Evolutionary conservation across 805 yeast genomes (phyloP).

Genomic region (Candida verbasci): DNA sequence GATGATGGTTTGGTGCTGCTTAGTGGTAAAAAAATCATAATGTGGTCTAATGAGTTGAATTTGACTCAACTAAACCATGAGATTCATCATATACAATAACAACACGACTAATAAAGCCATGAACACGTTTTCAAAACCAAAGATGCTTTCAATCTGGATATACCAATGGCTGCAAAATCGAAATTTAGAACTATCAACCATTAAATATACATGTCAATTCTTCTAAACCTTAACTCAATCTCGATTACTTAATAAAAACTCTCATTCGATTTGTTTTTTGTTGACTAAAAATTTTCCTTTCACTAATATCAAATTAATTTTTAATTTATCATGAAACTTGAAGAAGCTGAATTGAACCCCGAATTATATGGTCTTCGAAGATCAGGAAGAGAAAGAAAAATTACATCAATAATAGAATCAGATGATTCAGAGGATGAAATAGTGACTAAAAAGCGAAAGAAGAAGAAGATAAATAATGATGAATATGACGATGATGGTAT

Average conservation of each 20-base stretch:
- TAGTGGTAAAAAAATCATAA: too few species aligned
- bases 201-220: too few species aligned
- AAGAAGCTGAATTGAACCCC: constrained; percentile 63
- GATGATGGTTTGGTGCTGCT: too few species aligned
- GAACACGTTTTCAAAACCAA: too few species aligned
- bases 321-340: constrained; percentile 16
- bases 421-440: constrained; percentile 29
- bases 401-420: constrained; percentile 28
- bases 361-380: constrained; percentile 82
- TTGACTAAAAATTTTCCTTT: constrained; percentile 2
- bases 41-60: too few species aligned
- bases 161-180: too few species aligned
- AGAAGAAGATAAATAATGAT: constrained; percentile 6
- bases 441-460: constrained; percentile 19
- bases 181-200: too few species aligned
- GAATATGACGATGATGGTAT: constrained; percentile 18
- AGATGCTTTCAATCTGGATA: too few species aligned
- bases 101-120: too few species aligned
- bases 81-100: too few species aligned
- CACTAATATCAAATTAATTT: background rate
- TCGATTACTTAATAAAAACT: background rate
- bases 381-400: constrained; percentile 58
- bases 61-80: too few species aligned
- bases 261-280: constrained; percentile 1
- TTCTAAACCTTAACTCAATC: too few species aligned